Evolutionary conservation across 1,139 yeast genomes (phyloP).

Genomic region (Suhomyces bribrorum): DNA sequence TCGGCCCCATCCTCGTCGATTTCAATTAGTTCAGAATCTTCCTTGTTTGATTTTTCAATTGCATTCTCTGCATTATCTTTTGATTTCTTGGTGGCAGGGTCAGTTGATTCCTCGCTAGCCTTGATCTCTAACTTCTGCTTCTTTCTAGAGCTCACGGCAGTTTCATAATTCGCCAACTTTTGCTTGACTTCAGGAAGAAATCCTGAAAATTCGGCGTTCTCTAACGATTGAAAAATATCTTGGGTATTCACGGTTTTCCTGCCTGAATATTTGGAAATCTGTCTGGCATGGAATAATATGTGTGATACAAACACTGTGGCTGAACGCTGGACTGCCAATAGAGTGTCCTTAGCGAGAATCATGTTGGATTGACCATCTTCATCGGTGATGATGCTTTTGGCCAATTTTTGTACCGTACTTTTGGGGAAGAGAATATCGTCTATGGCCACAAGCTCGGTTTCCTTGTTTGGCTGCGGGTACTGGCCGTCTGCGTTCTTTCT

Average conservation of each 20-base stretch:
- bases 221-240: slow-evolving; percentile 62
- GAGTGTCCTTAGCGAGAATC: slow-evolving; percentile 63
- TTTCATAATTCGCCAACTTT: slow-evolving; percentile 49
- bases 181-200: slow-evolving; percentile 55
- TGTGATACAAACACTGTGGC: slow-evolving; percentile 76
- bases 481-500: slow-evolving; percentile 72
- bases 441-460: slow-evolving; percentile 59
- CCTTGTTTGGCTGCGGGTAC: slow-evolving; percentile 54
- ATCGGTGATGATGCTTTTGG: slow-evolving; percentile 42
- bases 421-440: slow-evolving; percentile 72
- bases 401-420: slow-evolving; percentile 58
- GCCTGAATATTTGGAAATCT: slow-evolving; percentile 49
- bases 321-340: slow-evolving; percentile 65
- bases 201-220: slow-evolving; percentile 53
- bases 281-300: slow-evolving; percentile 62
- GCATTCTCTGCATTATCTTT: slow-evolving; percentile 24
- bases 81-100: slow-evolving; percentile 17
- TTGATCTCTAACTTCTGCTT: slow-evolving; percentile 22
- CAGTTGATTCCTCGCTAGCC: slow-evolving; percentile 2
- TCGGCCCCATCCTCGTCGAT: slow-evolving; percentile 29
- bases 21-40: slow-evolving; percentile 23
- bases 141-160: slow-evolving; percentile 42
- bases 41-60: slow-evolving; percentile 19
- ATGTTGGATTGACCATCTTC: slow-evolving; percentile 30
- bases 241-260: slow-evolving; percentile 67